Evolutionary conservation across 805 yeast species (phyloP).

Genomic region (Wickerhamiella spandovensis): DNA sequence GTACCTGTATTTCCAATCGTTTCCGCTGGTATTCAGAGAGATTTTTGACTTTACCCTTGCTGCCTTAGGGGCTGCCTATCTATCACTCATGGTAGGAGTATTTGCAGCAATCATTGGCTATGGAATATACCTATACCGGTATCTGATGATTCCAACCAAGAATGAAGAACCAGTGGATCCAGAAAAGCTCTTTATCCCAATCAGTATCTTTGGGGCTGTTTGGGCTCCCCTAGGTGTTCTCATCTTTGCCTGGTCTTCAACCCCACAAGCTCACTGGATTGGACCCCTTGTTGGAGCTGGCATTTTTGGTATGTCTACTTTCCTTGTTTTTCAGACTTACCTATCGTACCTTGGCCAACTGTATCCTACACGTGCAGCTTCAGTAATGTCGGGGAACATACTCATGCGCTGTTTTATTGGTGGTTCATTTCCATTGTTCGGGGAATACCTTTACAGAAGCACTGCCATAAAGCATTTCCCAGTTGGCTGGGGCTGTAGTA

Average conservation of each 20-base stretch:
- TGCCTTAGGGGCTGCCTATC: constrained; percentile 35
- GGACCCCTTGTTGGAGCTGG: constrained; percentile 34
- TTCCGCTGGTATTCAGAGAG: constrained; percentile 40
- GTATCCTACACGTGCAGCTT: constrained; percentile 38
- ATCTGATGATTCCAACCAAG: background rate
- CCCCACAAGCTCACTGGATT: constrained; percentile 37
- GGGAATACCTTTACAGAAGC: constrained; percentile 40
- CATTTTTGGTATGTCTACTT: constrained; percentile 29
- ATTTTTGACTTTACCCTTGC: constrained; percentile 35
- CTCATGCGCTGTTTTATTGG: constrained; percentile 39
- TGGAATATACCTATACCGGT: constrained; percentile 3
- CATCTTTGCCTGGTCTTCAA: constrained; percentile 46
- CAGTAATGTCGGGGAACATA: constrained; percentile 46
- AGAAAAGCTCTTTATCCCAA: constrained; percentile 12
- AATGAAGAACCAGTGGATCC: background rate
- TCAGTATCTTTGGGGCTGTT: constrained; percentile 31
- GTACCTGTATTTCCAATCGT: constrained; percentile 48
- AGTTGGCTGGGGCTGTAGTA: constrained; percentile 45
- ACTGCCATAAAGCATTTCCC: constrained; percentile 33
- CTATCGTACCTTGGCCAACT: constrained; percentile 38
- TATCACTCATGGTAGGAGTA: constrained; percentile 36
- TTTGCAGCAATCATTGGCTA: constrained; percentile 23
- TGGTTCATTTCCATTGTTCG: constrained; percentile 51
- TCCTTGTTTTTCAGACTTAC: constrained; percentile 38
- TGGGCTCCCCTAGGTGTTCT: constrained; percentile 39